phyloP scores from a whole-genome alignment of 352 stramenopile species.

The Phytophthora fragariae region DNA sequence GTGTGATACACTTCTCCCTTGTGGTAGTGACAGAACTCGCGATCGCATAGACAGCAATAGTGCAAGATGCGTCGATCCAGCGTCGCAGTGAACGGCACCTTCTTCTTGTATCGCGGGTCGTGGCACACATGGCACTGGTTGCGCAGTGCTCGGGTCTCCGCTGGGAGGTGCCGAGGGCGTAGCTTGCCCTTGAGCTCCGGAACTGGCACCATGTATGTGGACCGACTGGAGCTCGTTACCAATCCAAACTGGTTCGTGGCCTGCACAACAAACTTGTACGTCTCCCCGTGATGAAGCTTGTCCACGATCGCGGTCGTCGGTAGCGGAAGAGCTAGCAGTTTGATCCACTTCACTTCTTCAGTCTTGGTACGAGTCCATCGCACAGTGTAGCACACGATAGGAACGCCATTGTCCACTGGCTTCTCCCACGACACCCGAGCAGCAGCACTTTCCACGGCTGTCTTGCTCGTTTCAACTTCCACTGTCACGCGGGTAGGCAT shows the following conservation, averaged over 20 bases:
- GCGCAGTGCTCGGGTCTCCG: constrained; percentile 47
- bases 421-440: constrained; percentile 84
- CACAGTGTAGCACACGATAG: constrained; percentile 87
- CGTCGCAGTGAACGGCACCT: constrained; percentile 66
- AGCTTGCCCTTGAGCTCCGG: constrained; percentile 78
- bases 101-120: constrained; percentile 70
- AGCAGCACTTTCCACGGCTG: constrained; percentile 59
- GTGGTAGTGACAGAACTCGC: constrained; percentile 87
- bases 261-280: constrained; percentile 88
- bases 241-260: constrained; percentile 85
- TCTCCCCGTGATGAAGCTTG: constrained; percentile 78
- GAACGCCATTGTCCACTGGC: constrained; percentile 75
- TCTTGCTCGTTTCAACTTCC: constrained; percentile 66
- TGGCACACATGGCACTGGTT: constrained; percentile 84
- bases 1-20: constrained; percentile 82
- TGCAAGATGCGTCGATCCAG: constrained; percentile 80
- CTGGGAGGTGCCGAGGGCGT: constrained; percentile 43
- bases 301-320: constrained; percentile 67
- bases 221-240: constrained; percentile 77
- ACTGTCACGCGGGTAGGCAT: constrained; percentile 85
- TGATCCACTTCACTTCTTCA: constrained; percentile 82
- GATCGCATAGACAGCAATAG: constrained; percentile 84
- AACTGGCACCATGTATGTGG: constrained; percentile 87
- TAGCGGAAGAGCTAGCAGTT: constrained; percentile 72
- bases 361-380: constrained; percentile 82